Conservation (phyloP, 805 yeast genomes). For the Tetrapisispora nanseiensis region DNA sequence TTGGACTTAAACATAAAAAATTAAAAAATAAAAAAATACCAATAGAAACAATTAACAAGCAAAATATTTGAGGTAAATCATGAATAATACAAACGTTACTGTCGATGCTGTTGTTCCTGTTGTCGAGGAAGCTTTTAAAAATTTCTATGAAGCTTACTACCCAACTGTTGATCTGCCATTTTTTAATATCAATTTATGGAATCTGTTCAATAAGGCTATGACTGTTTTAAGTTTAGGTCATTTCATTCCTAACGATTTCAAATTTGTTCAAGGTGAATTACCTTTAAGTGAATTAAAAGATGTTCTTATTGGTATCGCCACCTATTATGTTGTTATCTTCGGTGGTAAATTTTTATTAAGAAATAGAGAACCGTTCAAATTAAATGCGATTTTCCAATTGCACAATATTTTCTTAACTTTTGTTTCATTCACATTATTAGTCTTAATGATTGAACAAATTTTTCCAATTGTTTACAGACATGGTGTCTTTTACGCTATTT, state of each 20-base stretch:
- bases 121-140: not conserved
- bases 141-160: constrained; percentile 9
- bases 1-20: too few relatives aligned
- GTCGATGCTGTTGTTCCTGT: not conserved
- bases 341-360: constrained; percentile 68
- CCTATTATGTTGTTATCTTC: constrained; percentile 71
- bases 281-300: constrained; percentile 56
- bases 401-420: constrained; percentile 74
- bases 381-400: constrained; percentile 66
- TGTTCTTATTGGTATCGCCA: constrained; percentile 46
- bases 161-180: constrained; percentile 30
- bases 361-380: constrained; percentile 55
- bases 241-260: constrained; percentile 39
- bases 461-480: constrained; percentile 63
- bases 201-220: constrained; percentile 16
- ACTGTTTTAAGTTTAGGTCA: constrained; percentile 16
- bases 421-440: constrained; percentile 54
- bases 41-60: not conserved
- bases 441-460: constrained; percentile 74
- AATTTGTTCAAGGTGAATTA: constrained; percentile 53
- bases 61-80: not conserved
- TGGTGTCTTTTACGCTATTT: constrained; percentile 79
- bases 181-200: constrained; percentile 28
- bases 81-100: not conserved
- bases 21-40: not conserved